Conservation (phyloP, 2,329 filamentous ascomycete genomes). For the Exophiala sideris region DNA sequence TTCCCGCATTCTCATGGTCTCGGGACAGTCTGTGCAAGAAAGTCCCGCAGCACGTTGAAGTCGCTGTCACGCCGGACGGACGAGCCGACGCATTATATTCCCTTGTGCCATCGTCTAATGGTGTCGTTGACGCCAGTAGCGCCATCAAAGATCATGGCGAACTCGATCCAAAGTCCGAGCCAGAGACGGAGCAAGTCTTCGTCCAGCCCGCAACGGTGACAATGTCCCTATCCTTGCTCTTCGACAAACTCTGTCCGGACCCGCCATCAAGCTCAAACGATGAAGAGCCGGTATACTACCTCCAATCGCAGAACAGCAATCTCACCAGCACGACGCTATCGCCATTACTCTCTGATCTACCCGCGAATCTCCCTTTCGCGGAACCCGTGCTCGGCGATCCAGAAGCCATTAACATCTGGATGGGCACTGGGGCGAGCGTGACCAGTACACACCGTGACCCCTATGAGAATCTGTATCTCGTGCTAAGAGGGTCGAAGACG, state of each 20-base stretch:
- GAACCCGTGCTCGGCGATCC: constrained; percentile 19
- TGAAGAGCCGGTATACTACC: constrained; percentile 23
- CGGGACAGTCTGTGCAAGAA: constrained; percentile 14
- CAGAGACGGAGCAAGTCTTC: constrained; percentile 21
- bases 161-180: not conserved
- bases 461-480: constrained; percentile 30
- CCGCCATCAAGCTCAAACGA: not conserved
- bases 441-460: constrained; percentile 29
- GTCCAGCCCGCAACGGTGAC: constrained; percentile 22
- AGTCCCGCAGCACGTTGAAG: constrained; percentile 22
- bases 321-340: constrained; percentile 21
- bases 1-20: constrained; percentile 24
- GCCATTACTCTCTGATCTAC: constrained; percentile 16
- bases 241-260: constrained; percentile 14
- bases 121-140: not conserved
- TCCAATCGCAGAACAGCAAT: constrained; percentile 30
- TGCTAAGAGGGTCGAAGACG: constrained; percentile 24
- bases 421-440: constrained; percentile 24
- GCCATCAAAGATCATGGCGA: too few species aligned
- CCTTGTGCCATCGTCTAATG: not conserved
- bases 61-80: constrained; percentile 27
- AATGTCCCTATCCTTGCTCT: constrained; percentile 23
- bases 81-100: constrained; percentile 24
- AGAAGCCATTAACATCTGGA: constrained; percentile 29
- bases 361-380: constrained; percentile 21